A percentile compares a stretch with the other conserved stretches of the same genome.
Evolutionary conservation across 352 stramenopile species (phyloP).

Genomic region (Phytophthora colocasiae): DNA sequence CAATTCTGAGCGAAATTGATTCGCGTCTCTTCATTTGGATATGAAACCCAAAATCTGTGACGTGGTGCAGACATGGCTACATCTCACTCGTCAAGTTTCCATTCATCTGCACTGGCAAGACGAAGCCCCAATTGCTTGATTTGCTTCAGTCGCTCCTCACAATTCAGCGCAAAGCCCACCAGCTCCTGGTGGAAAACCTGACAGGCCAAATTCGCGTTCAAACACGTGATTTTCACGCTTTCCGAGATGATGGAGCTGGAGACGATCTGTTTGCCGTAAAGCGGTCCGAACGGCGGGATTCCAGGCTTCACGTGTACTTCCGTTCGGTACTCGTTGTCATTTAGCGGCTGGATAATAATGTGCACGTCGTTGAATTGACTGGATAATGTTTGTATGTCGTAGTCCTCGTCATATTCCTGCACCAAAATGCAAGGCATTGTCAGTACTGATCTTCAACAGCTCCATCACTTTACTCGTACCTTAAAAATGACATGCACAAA

Average conservation of each 20-base stretch:
- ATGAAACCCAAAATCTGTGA: constrained; percentile 20
- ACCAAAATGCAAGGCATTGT: constrained; percentile 1
- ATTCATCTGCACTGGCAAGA: constrained; percentile 58
- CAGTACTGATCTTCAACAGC: not conserved
- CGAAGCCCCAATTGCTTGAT: constrained; percentile 86
- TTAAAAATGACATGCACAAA: constrained; percentile 91
- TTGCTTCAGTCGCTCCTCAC: constrained; percentile 86
- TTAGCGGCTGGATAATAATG: constrained; percentile 87
- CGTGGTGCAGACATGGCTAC: constrained; percentile 16
- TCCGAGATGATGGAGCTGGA: constrained; percentile 66
- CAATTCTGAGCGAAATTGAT: constrained; percentile 14
- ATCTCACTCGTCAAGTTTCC: constrained; percentile 45
- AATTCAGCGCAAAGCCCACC: constrained; percentile 81
- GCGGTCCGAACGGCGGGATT: constrained; percentile 76
- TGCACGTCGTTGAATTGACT: constrained; percentile 91
- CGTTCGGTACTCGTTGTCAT: constrained; percentile 75
- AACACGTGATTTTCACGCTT: constrained; percentile 73
- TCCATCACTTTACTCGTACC: constrained; percentile 25
- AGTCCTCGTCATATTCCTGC: constrained; percentile 80
- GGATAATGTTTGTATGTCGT: constrained; percentile 77
- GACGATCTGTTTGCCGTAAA: constrained; percentile 80
- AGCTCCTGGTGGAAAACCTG: constrained; percentile 86
- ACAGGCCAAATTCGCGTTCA: constrained; percentile 88
- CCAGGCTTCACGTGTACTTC: constrained; percentile 78
- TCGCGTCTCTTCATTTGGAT: constrained; percentile 25